Percentiles rank a stretch among this genome's conserved stretches.
Evolutionary conservation across 352 stramenopile genomes (phyloP).

Genomic region (Blastocystis sp.): DNA sequence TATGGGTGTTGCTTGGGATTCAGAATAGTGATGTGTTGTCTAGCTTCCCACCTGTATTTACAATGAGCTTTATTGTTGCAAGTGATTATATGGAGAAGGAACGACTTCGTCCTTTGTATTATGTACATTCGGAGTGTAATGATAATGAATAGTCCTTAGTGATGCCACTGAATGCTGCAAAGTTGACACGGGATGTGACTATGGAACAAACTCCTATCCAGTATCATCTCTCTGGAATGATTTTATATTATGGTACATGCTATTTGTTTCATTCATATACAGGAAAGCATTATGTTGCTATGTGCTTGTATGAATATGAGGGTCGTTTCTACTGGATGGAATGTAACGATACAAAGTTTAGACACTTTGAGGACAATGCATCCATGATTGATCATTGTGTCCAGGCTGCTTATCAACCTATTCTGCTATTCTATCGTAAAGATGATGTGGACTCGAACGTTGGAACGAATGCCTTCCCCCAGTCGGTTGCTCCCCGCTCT

Average conservation of each 20-base stretch:
- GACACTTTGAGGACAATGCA: slow-evolving; percentile 26
- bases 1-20: neutral
- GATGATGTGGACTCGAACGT: neutral
- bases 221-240: slow-evolving; percentile 36
- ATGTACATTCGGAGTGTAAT: neutral
- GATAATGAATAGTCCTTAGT: slow-evolving; percentile 18
- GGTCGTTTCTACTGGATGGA: slow-evolving; percentile 60
- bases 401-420: neutral
- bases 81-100: slow-evolving; percentile 55
- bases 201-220: neutral
- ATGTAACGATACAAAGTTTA: slow-evolving; percentile 58
- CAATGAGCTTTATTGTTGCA: slow-evolving; percentile 38
- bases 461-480: neutral
- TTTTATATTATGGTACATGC: slow-evolving; percentile 31
- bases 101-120: slow-evolving; percentile 39
- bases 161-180: slow-evolving; percentile 36
- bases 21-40: neutral
- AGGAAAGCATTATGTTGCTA: slow-evolving; percentile 51
- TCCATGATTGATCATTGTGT: slow-evolving; percentile 57
- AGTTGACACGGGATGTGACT: slow-evolving; percentile 5
- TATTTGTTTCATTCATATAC: too few relatives aligned
- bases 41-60: slow-evolving; percentile 32
- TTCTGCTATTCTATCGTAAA: slow-evolving; percentile 43
- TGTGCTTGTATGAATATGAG: slow-evolving; percentile 45
- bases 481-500: neutral